Evolutionary conservation across 768 basidiomycete genomes (phyloP).

Genomic region (Lanmaoa rubissima): DNA sequence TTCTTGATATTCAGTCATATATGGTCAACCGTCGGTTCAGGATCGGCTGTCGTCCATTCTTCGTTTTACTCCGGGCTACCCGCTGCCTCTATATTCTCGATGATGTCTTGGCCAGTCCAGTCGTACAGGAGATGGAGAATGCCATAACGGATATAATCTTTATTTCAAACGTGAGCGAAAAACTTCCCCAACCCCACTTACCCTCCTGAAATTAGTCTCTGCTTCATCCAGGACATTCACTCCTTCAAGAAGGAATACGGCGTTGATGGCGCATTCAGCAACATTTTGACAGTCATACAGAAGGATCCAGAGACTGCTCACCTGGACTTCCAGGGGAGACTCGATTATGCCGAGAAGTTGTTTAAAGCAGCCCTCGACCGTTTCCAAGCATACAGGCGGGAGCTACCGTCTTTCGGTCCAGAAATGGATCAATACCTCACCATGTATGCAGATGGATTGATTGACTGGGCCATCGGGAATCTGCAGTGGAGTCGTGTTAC

Average conservation of each 20-base stretch:
- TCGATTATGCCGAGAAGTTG: background rate
- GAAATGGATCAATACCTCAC: slow-evolving; percentile 2
- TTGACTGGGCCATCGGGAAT: slow-evolving; percentile 6
- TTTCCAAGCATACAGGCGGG: background rate
- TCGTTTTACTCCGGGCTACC: background rate
- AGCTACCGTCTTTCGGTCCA: slow-evolving; percentile 6
- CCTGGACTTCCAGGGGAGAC: too few species aligned
- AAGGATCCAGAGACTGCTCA: background rate
- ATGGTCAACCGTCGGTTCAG: slow-evolving; percentile 9
- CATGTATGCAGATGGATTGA: slow-evolving; percentile 7
- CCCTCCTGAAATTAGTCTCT: background rate
- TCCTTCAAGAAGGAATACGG: slow-evolving; percentile 18
- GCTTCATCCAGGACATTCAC: slow-evolving; percentile 8
- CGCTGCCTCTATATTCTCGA: slow-evolving; percentile 6
- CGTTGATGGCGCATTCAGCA: slow-evolving; percentile 6
- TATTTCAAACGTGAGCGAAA: slow-evolving; percentile 12
- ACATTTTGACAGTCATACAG: slow-evolving; percentile 11
- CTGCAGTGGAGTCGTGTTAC: slow-evolving; percentile 10
- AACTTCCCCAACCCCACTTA: too few species aligned
- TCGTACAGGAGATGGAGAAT: slow-evolving; percentile 14
- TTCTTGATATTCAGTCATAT: slow-evolving; percentile 9
- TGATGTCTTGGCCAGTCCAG: slow-evolving; percentile 3
- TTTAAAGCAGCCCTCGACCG: slow-evolving; percentile 8
- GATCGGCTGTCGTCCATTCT: background rate
- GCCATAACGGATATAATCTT: slow-evolving; percentile 3